These are phyloP conservation scores for Stenocarpella maydis DNA, from an alignment of 2,329 filamentous ascomycete genomes.

Conservation along the genomic window DNA sequence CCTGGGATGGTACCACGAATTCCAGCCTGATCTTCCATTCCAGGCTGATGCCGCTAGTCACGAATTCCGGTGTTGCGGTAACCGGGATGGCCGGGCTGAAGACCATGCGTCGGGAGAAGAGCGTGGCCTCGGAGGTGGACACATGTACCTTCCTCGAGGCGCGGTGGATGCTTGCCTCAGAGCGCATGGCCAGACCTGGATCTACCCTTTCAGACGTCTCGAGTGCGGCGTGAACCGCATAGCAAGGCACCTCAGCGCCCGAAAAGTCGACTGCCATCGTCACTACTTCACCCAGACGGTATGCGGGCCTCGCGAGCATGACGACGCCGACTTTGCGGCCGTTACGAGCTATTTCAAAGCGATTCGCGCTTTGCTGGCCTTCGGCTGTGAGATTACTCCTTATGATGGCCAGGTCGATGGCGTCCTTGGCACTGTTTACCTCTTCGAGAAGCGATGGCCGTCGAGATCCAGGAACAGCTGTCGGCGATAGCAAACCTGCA, in stretches of 20 bases:
- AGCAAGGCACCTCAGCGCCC: conserved; percentile 79
- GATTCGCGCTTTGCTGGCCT: conserved; percentile 83
- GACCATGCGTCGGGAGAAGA: conserved; percentile 80
- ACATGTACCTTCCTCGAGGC: conserved; percentile 86
- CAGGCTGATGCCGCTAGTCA: conserved; percentile 86
- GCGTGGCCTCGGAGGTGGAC: conserved; percentile 79
- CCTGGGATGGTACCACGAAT: conserved; percentile 80
- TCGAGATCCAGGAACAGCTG: conserved; percentile 64
- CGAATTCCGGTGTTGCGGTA: conserved; percentile 86
- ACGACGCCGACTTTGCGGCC: conserved; percentile 92
- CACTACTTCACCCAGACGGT: conserved; percentile 87
- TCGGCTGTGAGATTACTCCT: conserved; percentile 75
- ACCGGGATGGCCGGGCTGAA: conserved; percentile 87
- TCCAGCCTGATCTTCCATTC: conserved; percentile 92
- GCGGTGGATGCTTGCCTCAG: conserved; percentile 83
- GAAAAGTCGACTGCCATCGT: conserved; percentile 86
- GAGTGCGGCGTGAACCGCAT: conserved; percentile 82
- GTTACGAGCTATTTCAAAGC: conserved; percentile 93
- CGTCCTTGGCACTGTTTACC: conserved; percentile 75
- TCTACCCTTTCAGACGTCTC: conserved; percentile 90
- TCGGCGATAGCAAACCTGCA: conserved; percentile 75
- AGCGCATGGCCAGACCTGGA: conserved; percentile 80
- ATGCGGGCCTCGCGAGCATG: conserved; percentile 86
- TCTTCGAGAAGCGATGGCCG: conserved; percentile 65
- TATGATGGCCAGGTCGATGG: conserved; percentile 90